Evolutionary conservation across 2,329 filamentous ascomycete species (phyloP).

Genomic region (Ceratocystis colombiana): DNA sequence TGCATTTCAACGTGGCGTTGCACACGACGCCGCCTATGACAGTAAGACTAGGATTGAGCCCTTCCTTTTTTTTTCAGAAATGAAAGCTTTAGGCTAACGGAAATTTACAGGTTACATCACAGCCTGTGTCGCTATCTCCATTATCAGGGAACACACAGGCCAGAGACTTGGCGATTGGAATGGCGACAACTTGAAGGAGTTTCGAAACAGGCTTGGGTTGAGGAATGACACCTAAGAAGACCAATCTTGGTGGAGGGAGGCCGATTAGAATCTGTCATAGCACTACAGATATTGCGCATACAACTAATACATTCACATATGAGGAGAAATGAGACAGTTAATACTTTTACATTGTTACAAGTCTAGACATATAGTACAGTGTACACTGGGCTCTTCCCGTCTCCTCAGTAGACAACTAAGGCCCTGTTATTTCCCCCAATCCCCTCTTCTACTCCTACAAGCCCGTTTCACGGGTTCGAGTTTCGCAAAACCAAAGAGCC

Average conservation of each 20-base stretch:
- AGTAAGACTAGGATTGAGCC: conserved; percentile 33
- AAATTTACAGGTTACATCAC: conserved; percentile 36
- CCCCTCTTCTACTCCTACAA: conserved; percentile 22
- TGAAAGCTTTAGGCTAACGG: conserved; percentile 21
- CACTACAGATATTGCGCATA: background rate
- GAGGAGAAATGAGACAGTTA: background rate
- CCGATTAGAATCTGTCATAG: background rate
- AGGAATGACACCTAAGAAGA: background rate
- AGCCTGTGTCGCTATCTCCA: conserved; percentile 31
- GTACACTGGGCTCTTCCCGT: conserved; percentile 13
- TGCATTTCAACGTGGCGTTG: conserved; percentile 17
- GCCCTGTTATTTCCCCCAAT: background rate
- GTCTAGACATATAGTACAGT: conserved; percentile 23
- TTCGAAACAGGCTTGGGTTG: background rate
- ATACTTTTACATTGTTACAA: conserved; percentile 25
- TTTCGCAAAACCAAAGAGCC: background rate
- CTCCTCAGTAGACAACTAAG: conserved; percentile 1
- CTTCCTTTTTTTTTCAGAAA: too few relatives aligned
- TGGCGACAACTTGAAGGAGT: background rate
- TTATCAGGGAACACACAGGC: conserved; percentile 30
- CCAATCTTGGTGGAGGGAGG: too few relatives aligned
- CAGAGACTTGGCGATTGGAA: background rate
- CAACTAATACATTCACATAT: background rate
- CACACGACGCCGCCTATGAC: conserved; percentile 53
- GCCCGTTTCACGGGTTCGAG: background rate